Conservation (phyloP, 2,329 filamentous ascomycete genomes). For the Sphaerulina musiva region DNA sequence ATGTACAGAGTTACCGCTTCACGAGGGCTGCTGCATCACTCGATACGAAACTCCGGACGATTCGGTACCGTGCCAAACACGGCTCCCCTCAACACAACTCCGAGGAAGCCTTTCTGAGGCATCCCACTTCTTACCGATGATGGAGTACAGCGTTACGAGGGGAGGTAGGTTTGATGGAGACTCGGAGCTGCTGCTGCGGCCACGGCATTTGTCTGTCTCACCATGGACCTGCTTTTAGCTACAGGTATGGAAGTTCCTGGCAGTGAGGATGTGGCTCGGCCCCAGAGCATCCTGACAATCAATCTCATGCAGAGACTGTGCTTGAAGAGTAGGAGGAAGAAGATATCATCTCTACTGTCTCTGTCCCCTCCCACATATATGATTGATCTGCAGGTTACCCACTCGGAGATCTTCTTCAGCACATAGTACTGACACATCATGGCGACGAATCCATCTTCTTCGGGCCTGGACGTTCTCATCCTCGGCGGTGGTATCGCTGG, state of each 20-base stretch:
- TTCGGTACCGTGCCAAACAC: background rate
- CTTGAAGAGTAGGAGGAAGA: background rate
- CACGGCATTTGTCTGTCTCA: background rate
- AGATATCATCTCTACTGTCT: background rate
- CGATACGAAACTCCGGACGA: too few species aligned
- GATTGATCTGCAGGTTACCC: background rate
- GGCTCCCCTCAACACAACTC: background rate
- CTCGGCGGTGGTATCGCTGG: slow-evolving; percentile 50
- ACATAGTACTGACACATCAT: slow-evolving; percentile 10
- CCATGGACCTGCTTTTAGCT: background rate
- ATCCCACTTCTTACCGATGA: too few species aligned
- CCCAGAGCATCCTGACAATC: background rate
- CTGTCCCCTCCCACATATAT: background rate
- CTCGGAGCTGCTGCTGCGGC: too few species aligned
- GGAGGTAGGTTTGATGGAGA: background rate
- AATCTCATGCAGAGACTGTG: background rate
- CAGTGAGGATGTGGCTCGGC: background rate
- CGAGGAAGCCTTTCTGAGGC: background rate
- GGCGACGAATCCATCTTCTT: slow-evolving; percentile 26
- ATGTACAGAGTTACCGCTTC: too few species aligned
- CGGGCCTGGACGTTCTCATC: slow-evolving; percentile 40
- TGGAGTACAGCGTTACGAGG: too few species aligned
- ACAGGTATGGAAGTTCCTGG: background rate
- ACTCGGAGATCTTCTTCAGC: background rate
- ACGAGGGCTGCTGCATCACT: too few species aligned